A percentile compares a stretch with the other conserved stretches of the same genome.
These are phyloP conservation scores for Fraxinus albicans DNA, from an alignment of 305 asterid species.

Conservation along the genomic window DNA sequence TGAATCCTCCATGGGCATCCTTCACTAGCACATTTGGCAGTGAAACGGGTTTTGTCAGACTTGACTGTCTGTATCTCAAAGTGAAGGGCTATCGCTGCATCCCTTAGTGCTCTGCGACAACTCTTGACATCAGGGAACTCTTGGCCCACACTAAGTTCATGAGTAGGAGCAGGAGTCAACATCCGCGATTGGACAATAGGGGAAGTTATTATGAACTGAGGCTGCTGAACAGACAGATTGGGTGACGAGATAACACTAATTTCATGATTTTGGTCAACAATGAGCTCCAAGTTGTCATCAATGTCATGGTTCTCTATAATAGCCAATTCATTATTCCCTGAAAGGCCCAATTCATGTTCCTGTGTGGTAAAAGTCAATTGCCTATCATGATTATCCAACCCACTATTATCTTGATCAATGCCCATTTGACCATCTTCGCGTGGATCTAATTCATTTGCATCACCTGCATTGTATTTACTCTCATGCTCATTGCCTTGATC, in stretches of 20 bases:
- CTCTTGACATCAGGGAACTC: slow-evolving; percentile 70
- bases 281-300: slow-evolving; percentile 39
- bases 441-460: slow-evolving; percentile 22
- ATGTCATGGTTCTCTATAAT: slow-evolving; percentile 37
- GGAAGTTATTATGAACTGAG: slow-evolving; percentile 39
- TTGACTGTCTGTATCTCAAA: slow-evolving; percentile 76
- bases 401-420: slow-evolving; percentile 33
- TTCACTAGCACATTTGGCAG: slow-evolving; percentile 74
- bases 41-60: slow-evolving; percentile 73
- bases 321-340: slow-evolving; percentile 37
- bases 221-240: slow-evolving; percentile 29
- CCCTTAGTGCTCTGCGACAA: slow-evolving; percentile 71
- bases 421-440: slow-evolving; percentile 25
- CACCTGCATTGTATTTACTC: slow-evolving; percentile 34
- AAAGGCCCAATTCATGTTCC: slow-evolving; percentile 32
- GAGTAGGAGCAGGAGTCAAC: slow-evolving; percentile 33
- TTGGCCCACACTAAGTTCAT: slow-evolving; percentile 63
- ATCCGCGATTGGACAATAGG: slow-evolving; percentile 54
- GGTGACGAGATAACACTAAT: slow-evolving; percentile 29
- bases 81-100: slow-evolving; percentile 67
- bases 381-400: slow-evolving; percentile 25
- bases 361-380: slow-evolving; percentile 32
- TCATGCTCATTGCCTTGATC: slow-evolving; percentile 37
- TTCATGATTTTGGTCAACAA: slow-evolving; percentile 35
- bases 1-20: slow-evolving; percentile 79